These are phyloP conservation scores for Luzula sylvatica DNA, from an alignment of 176 grass and related monocot genomes.

Conservation along the genomic window DNA sequence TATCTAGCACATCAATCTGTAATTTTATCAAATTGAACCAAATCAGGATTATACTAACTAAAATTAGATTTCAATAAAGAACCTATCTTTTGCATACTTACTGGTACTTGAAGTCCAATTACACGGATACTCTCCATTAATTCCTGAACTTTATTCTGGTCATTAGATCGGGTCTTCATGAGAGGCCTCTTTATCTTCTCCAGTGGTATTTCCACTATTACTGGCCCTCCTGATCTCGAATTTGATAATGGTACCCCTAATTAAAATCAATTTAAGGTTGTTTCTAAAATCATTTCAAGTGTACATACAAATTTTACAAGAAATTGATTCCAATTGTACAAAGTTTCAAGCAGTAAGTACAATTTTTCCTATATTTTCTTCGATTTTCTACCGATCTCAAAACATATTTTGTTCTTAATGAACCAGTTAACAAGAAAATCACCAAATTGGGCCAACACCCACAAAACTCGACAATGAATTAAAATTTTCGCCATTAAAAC, in stretches of 20 bases:
- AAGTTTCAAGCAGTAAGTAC: no score
- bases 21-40: slow-evolving; percentile 5
- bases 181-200: slow-evolving; percentile 73
- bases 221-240: slow-evolving; percentile 30
- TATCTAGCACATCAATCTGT: slow-evolving; percentile 95
- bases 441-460: no score
- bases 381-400: no score
- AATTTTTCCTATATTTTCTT: no score
- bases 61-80: no score
- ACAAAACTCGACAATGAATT: no score
- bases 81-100: slow-evolving; percentile 20
- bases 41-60: background rate
- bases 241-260: slow-evolving; percentile 8
- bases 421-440: no score
- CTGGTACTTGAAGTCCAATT: slow-evolving; percentile 88
- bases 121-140: slow-evolving; percentile 80
- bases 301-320: no score
- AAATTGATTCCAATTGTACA: no score
- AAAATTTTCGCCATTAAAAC: no score
- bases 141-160: slow-evolving; percentile 70
- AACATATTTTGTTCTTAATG: no score
- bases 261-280: background rate
- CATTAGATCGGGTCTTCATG: slow-evolving; percentile 68
- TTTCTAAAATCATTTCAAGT: no score
- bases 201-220: slow-evolving; percentile 67